Conservation (phyloP, 2,329 filamentous ascomycete genomes). For the Ophiocordyceps australis region DNA sequence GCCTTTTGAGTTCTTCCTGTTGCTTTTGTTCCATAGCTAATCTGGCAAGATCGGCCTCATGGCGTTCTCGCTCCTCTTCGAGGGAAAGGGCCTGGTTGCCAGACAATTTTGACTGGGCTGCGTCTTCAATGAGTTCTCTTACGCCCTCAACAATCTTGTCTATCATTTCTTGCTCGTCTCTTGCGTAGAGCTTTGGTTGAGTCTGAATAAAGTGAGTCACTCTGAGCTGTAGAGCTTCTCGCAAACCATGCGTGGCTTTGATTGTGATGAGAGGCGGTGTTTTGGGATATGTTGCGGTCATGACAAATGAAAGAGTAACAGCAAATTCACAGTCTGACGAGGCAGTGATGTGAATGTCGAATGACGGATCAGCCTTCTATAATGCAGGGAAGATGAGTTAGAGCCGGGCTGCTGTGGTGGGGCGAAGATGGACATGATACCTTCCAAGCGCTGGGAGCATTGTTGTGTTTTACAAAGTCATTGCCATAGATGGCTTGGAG, state of each 20-base stretch:
- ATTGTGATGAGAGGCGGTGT: slow-evolving; percentile 56
- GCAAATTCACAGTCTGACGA: slow-evolving; percentile 54
- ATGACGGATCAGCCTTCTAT: slow-evolving; percentile 64
- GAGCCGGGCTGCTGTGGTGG: too few species aligned
- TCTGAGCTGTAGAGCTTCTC: slow-evolving; percentile 52
- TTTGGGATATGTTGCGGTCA: slow-evolving; percentile 86
- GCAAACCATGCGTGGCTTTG: slow-evolving; percentile 44
- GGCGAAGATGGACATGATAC: slow-evolving; percentile 18
- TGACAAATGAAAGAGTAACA: slow-evolving; percentile 55
- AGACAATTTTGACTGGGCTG: slow-evolving; percentile 57
- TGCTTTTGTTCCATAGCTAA: slow-evolving; percentile 37
- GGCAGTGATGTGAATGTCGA: slow-evolving; percentile 63
- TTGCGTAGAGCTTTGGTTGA: slow-evolving; percentile 33
- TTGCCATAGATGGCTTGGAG: slow-evolving; percentile 79
- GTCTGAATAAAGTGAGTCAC: slow-evolving; percentile 46
- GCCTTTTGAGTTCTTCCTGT: slow-evolving; percentile 30
- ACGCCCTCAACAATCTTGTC: slow-evolving; percentile 50
- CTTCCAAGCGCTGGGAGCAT: slow-evolving; percentile 67
- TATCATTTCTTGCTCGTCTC: slow-evolving; percentile 38
- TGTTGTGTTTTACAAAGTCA: slow-evolving; percentile 62
- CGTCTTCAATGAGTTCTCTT: slow-evolving; percentile 68
- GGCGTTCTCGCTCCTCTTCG: slow-evolving; percentile 72
- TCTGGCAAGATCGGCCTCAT: slow-evolving; percentile 53
- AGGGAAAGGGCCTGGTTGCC: slow-evolving; percentile 67
- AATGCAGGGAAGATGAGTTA: slow-evolving; percentile 6